Evolutionary conservation across 352 stramenopile species (phyloP).

Genomic region (Globisporangium sylvaticum): DNA sequence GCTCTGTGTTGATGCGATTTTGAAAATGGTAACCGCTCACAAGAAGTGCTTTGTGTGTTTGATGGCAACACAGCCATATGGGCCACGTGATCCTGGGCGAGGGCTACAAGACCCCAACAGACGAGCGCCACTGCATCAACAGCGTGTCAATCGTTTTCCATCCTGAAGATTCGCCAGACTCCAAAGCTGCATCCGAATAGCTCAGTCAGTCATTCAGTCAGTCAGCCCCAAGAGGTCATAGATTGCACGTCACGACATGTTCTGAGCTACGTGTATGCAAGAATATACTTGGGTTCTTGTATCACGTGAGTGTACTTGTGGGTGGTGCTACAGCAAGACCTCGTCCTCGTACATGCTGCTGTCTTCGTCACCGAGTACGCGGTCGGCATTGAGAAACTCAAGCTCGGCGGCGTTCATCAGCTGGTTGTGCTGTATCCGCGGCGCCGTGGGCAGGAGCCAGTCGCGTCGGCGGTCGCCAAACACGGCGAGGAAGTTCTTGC

Average conservation of each 20-base stretch:
- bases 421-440: slow-evolving; percentile 8
- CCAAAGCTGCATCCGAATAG: neutral
- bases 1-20: no score
- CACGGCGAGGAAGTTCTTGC: slow-evolving; percentile 41
- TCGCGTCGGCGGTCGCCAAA: slow-evolving; percentile 56
- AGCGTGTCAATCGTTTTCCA: slow-evolving; percentile 87
- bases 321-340: slow-evolving; percentile 21
- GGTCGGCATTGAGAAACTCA: slow-evolving; percentile 41
- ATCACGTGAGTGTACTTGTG: no score
- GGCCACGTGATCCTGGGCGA: slow-evolving; percentile 89
- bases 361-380: slow-evolving; percentile 36
- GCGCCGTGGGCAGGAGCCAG: slow-evolving; percentile 47
- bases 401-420: slow-evolving; percentile 43
- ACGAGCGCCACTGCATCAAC: slow-evolving; percentile 90
- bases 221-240: neutral
- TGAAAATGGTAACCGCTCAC: neutral
- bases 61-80: slow-evolving; percentile 59
- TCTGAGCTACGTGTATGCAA: neutral
- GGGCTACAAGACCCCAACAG: slow-evolving; percentile 80
- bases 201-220: neutral
- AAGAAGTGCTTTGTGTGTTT: neutral
- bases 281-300: neutral
- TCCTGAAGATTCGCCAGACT: slow-evolving; percentile 10
- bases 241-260: neutral
- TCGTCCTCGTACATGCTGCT: slow-evolving; percentile 51